These are phyloP conservation scores for Paraglomus occultum DNA, from an alignment of 192 early-diverging fungal genomes.

Conservation along the genomic window DNA sequence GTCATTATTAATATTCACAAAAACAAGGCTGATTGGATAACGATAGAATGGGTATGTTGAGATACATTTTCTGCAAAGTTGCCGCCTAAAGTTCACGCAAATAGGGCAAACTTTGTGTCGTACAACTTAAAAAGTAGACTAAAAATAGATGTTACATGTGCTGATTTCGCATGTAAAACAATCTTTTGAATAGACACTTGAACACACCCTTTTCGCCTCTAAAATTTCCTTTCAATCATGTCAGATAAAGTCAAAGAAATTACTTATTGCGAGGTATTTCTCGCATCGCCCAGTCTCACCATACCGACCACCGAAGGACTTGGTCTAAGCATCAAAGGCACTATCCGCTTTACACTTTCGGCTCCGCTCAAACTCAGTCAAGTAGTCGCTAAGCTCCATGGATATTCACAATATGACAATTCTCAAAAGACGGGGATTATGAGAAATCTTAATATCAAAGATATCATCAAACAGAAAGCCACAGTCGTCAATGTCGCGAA, in stretches of 20 bases:
- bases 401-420: conserved; percentile 28
- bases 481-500: conserved; percentile 26
- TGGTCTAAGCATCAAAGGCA: conserved; percentile 21
- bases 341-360: conserved; percentile 9
- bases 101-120: no score
- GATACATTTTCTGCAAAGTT: no score
- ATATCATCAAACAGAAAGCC: conserved; percentile 30
- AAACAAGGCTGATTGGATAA: no score
- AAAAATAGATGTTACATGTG: no score
- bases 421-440: conserved; percentile 25
- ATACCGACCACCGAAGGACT: not conserved
- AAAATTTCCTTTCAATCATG: no score
- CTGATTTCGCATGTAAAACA: no score
- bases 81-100: no score
- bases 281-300: conserved; percentile 7
- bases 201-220: no score
- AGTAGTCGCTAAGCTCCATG: conserved; percentile 27
- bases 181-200: no score
- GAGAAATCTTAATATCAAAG: conserved; percentile 22
- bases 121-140: no score
- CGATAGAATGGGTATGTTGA: no score
- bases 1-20: no score
- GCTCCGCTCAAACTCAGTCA: conserved; percentile 27
- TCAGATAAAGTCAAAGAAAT: conserved; percentile 24
- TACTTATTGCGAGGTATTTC: conserved; percentile 20